These are phyloP conservation scores for Posidonia oceanica DNA, from an alignment of 116 monocot species.

Conservation along the genomic window DNA sequence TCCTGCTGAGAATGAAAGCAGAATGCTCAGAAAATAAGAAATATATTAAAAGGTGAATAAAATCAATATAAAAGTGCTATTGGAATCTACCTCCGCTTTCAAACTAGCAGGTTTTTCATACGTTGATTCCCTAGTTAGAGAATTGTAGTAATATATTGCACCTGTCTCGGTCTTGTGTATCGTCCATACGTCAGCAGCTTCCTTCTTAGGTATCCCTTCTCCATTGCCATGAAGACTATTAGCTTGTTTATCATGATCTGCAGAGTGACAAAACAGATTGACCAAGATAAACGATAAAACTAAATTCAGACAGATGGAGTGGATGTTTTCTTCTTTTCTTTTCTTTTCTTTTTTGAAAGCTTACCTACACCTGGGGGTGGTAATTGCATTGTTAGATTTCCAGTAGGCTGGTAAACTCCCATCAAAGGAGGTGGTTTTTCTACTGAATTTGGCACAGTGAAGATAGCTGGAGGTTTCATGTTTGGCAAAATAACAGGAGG, in stretches of 20 bases:
- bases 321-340: no score
- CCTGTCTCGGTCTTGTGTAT: conserved; percentile 83
- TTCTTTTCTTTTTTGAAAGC: no score
- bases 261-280: not conserved
- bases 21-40: not conserved
- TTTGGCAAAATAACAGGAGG: conserved; percentile 18
- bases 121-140: conserved; percentile 80
- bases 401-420: conserved; percentile 15
- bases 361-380: conserved; percentile 25
- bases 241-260: conserved; percentile 46
- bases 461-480: conserved; percentile 43
- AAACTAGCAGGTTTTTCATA: conserved; percentile 76
- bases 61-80: not conserved
- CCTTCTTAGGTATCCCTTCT: conserved; percentile 12
- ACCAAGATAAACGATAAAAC: conserved; percentile 3
- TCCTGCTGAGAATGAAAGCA: conserved; percentile 46
- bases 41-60: conserved; percentile 1
- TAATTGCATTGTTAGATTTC: conserved; percentile 12
- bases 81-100: conserved; percentile 69
- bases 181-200: conserved; percentile 57
- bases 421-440: conserved; percentile 2
- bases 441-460: conserved; percentile 10
- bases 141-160: conserved; percentile 87
- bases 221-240: conserved; percentile 14
- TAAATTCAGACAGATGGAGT: not conserved